These are phyloP conservation scores for Aspergillus ellipticus DNA, from an alignment of 495 filamentous ascomycete species.

Conservation along the genomic window DNA sequence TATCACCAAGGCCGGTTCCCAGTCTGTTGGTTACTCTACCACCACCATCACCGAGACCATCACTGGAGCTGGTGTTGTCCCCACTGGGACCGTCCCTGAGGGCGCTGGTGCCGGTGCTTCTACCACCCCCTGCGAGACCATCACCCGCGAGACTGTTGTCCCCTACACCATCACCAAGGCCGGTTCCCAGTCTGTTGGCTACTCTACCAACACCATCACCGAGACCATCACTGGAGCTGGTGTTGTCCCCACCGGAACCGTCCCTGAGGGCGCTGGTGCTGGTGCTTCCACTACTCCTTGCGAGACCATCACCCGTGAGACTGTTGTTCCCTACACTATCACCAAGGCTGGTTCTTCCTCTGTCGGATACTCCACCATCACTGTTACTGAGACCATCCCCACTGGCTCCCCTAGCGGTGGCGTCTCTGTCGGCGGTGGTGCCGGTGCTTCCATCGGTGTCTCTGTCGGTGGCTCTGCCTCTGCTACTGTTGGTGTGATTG, in stretches of 20 bases:
- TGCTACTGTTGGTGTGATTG: constrained; percentile 20
- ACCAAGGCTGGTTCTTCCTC: constrained; percentile 1
- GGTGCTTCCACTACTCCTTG: constrained; percentile 15
- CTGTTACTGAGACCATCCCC: too few relatives aligned
- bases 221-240: too few relatives aligned
- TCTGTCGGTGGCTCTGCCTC: too few relatives aligned
- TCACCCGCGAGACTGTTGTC: constrained; percentile 10
- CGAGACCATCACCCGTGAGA: constrained; percentile 18
- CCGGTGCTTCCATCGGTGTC: background rate
- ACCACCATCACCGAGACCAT: too few relatives aligned
- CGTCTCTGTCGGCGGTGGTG: background rate
- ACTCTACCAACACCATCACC: too few relatives aligned
- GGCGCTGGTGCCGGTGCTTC: background rate
- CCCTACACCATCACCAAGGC: constrained; percentile 14
- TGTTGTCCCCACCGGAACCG: background rate
- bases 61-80: too few relatives aligned
- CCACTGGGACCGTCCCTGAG: background rate
- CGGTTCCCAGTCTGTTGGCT: too few relatives aligned
- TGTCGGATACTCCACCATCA: too few relatives aligned
- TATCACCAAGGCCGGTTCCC: constrained; percentile 5
- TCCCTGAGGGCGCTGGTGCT: background rate
- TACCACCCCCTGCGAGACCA: constrained; percentile 22
- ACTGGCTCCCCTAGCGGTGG: background rate
- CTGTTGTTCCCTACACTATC: constrained; percentile 13
- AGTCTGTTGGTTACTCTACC: too few relatives aligned